Conservation (phyloP, 306 rosid genomes). For the Sicyos edulis region DNA sequence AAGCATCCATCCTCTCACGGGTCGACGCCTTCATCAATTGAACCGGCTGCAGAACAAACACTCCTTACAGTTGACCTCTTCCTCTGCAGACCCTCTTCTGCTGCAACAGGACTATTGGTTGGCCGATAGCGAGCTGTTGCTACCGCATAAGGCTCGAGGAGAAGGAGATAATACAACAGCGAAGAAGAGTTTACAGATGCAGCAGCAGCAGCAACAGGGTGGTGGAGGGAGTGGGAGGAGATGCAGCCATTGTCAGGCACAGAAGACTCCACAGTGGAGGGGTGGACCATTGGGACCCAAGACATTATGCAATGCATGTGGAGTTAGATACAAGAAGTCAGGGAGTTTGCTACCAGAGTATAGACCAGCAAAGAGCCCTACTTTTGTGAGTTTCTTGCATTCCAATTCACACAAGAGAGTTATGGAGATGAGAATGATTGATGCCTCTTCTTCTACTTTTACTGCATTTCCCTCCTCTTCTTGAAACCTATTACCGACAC, state of each 20-base stretch:
- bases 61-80: slow-evolving; percentile 8
- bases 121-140: slow-evolving; percentile 51
- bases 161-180: not conserved
- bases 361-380: slow-evolving; percentile 67
- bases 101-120: slow-evolving; percentile 59
- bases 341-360: slow-evolving; percentile 65
- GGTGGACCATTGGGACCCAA: slow-evolving; percentile 69
- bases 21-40: slow-evolving; percentile 27
- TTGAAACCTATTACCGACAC: not conserved
- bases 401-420: slow-evolving; percentile 72
- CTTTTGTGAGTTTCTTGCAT: slow-evolving; percentile 60
- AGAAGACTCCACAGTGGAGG: slow-evolving; percentile 79
- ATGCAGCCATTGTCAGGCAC: slow-evolving; percentile 55
- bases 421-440: slow-evolving; percentile 60
- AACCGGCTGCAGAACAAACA: slow-evolving; percentile 32
- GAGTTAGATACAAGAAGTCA: slow-evolving; percentile 65
- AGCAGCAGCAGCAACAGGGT: too few species aligned
- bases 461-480: slow-evolving; percentile 24
- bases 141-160: slow-evolving; percentile 31
- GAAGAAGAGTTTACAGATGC: not conserved
- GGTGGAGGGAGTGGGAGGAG: slow-evolving; percentile 39
- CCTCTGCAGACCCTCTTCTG: slow-evolving; percentile 31
- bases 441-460: slow-evolving; percentile 26
- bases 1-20: slow-evolving; percentile 29
- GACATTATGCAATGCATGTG: slow-evolving; percentile 70